phyloP scores from a whole-genome alignment of 2,329 filamentous ascomycete species.

The Juglanconis sp. region DNA sequence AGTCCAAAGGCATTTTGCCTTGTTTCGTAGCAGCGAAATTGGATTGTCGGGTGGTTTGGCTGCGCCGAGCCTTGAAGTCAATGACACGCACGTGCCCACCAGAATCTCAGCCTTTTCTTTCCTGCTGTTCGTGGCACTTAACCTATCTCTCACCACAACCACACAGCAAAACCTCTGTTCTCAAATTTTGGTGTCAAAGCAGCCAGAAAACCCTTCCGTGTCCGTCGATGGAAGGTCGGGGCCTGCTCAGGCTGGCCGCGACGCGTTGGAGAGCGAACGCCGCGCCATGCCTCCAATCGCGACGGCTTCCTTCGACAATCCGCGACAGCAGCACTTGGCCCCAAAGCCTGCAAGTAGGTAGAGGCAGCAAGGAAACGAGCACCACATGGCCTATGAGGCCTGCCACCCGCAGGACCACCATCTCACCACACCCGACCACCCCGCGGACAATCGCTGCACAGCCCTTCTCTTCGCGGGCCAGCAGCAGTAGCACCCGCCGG shows the following conservation, averaged over 20 bases:
- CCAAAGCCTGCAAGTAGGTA: background rate
- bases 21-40: too few relatives aligned
- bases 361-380: background rate
- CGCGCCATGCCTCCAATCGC: background rate
- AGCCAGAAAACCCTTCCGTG: background rate
- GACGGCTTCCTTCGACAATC: background rate
- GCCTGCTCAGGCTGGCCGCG: background rate
- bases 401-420: background rate
- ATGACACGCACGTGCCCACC: background rate
- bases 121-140: too few relatives aligned
- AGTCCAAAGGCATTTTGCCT: too few relatives aligned
- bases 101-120: background rate
- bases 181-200: background rate
- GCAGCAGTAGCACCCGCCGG: background rate
- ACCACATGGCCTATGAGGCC: background rate
- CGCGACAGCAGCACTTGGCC: too few relatives aligned
- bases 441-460: background rate
- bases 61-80: background rate
- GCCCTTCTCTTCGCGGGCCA: background rate
- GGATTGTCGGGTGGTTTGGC: background rate
- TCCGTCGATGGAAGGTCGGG: background rate
- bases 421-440: background rate
- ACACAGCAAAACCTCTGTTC: too few relatives aligned
- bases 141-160: background rate
- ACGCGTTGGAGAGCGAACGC: background rate